phyloP scores from a whole-genome alignment of 768 basidiomycete species.

The Chiua virens region DNA sequence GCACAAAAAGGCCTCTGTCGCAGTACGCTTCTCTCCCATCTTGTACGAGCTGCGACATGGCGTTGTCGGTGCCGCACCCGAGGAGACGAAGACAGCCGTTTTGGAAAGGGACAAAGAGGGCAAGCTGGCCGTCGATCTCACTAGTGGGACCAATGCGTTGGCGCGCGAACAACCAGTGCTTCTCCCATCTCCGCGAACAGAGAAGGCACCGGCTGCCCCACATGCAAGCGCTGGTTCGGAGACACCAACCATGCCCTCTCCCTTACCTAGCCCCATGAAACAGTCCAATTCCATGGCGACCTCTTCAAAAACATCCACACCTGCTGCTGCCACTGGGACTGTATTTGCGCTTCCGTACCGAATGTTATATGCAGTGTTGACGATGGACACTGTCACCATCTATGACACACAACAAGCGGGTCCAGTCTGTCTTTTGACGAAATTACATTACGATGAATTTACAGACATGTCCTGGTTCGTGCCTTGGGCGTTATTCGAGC shows the following conservation, averaged over 20 bases:
- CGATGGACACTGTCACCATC: constrained; percentile 92
- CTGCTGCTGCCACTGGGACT: constrained; percentile 48
- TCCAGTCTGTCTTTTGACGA: constrained; percentile 88
- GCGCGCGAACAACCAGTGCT: constrained; percentile 8
- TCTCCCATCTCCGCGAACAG: constrained; percentile 14
- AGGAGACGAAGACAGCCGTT: constrained; percentile 54
- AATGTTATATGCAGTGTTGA: constrained; percentile 93
- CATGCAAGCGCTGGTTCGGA: constrained; percentile 8
- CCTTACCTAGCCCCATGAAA: constrained; percentile 14
- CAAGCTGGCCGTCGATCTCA: constrained; percentile 58
- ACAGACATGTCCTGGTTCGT: constrained; percentile 94
- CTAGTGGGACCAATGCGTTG: constrained; percentile 32
- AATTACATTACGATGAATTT: constrained; percentile 96
- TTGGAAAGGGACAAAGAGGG: constrained; percentile 70
- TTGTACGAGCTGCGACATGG: constrained; percentile 84
- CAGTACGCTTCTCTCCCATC: constrained; percentile 90
- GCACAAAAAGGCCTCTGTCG: constrained; percentile 93
- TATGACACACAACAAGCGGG: constrained; percentile 97
- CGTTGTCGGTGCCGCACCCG: constrained; percentile 36
- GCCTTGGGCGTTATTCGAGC: background rate
- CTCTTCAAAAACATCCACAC: constrained; percentile 21
- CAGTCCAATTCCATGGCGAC: constrained; percentile 11
- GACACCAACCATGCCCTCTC: constrained; percentile 3
- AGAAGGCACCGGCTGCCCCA: constrained; percentile 16
- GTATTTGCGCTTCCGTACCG: constrained; percentile 91